Base-by-base conservation (phyloP, 768 basidiomycete species). In the Boletus eberwhitei region DNA sequence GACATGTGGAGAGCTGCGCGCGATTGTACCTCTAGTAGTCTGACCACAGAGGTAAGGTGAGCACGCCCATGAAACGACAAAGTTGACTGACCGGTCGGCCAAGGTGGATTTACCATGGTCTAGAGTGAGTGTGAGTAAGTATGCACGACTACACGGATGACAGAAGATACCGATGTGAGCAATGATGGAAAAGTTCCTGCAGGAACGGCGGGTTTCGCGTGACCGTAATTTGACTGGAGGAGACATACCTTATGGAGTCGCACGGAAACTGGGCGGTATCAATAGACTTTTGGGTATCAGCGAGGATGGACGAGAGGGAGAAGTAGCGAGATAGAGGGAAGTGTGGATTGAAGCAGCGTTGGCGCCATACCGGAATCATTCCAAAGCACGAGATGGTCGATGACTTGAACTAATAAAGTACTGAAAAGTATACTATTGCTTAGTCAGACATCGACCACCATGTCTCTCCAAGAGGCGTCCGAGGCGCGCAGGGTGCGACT, bases 41-140 rank as follows among this genome's bases (percentile, higher is more conserved):
- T 90, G 62, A n/a, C 7, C 31, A 26, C 5, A 26, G 57, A 40
- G 37, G 48, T 45, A 26, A 53, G 59, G 34, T 55, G 47, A 57
- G 29, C 8, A 34, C 5, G 29, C 0, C 5, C 4, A 14, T 5
- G 36, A 48, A 8, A 31, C 37, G 29, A 39, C 36, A 19, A 44
- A 52, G 50, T 19, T 14, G 19, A 74, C 82, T 51, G 62, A 86
- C 83, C 93, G 77, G 66, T 97, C 95, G 7, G 93, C 92, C 53
- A 97, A 76, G 5, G 93, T 97, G 5, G 92, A 94, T 77, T 98
- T 98, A 49, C 96, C 96, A 71, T 97, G 95, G 71, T 97, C 90
- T 88, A 53, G n/a, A 48, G 24, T 38, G 13, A 45, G 35, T 17
- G 48, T 52, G 48, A 68, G 59, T 6, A 32, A 8, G 8, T 29